phyloP scores from a whole-genome alignment of 805 yeast genomes.

The Nakazawaea ishiwadae region DNA sequence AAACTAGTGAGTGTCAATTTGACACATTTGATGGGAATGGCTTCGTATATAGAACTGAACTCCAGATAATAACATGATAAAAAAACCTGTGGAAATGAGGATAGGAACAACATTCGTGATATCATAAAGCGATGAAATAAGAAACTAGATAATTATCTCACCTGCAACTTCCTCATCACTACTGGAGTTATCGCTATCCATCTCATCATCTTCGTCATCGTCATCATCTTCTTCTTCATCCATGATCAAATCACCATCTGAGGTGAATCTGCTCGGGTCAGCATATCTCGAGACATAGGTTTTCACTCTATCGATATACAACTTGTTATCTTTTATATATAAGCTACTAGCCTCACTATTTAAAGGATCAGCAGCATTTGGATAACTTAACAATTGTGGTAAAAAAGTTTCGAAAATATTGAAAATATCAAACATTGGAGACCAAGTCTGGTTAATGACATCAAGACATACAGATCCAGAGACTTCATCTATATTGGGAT shows the following conservation, averaged over 20 bases:
- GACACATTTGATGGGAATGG: too few species aligned
- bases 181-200: conserved; percentile 25
- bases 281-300: conserved; percentile 74
- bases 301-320: conserved; percentile 66
- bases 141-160: conserved; percentile 19
- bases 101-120: not conserved
- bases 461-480: conserved; percentile 93
- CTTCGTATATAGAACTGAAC: too few species aligned
- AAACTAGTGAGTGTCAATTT: too few species aligned
- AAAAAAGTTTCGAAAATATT: conserved; percentile 90
- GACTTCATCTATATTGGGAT: conserved; percentile 90
- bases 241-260: conserved; percentile 19
- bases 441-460: conserved; percentile 97
- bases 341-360: conserved; percentile 86
- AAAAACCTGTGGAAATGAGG: not conserved
- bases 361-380: conserved; percentile 91
- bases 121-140: not conserved
- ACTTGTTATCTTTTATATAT: conserved; percentile 60
- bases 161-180: conserved; percentile 28
- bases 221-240: conserved; percentile 23
- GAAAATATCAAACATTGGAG: conserved; percentile 90
- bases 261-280: conserved; percentile 27
- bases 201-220: conserved; percentile 19
- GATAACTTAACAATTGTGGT: conserved; percentile 88
- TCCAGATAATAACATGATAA: not conserved